Conservation (phyloP, 768 basidiomycete species). For the Pleurotus citrinopileatus region DNA sequence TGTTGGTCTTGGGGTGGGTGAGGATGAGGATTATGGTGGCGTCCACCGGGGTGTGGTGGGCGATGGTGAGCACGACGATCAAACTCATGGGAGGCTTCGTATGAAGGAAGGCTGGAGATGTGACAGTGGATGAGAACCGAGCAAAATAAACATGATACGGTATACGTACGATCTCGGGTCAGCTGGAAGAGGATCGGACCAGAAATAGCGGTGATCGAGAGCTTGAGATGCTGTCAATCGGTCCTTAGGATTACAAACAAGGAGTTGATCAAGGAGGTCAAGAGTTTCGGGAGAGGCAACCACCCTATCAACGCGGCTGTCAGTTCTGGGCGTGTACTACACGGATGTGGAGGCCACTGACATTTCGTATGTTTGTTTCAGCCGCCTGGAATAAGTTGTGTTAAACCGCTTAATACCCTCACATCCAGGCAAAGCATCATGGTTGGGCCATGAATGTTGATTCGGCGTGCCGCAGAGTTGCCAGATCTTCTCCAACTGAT, state of each 20-base stretch:
- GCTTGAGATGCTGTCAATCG: slow-evolving; percentile 85
- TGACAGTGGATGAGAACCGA: neutral
- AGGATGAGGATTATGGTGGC: slow-evolving; percentile 15
- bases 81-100: slow-evolving; percentile 83
- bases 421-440: slow-evolving; percentile 71
- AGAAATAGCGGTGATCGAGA: slow-evolving; percentile 92
- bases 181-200: slow-evolving; percentile 85
- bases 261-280: slow-evolving; percentile 79
- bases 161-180: slow-evolving; percentile 71
- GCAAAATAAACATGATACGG: neutral
- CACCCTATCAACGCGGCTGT: slow-evolving; percentile 7
- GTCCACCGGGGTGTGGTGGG: slow-evolving; percentile 19
- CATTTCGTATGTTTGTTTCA: slow-evolving; percentile 60
- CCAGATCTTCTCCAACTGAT: slow-evolving; percentile 91
- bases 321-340: slow-evolving; percentile 9
- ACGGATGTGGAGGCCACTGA: slow-evolving; percentile 38
- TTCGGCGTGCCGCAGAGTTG: slow-evolving; percentile 86
- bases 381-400: slow-evolving; percentile 44
- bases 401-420: slow-evolving; percentile 71
- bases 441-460: slow-evolving; percentile 78
- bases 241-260: slow-evolving; percentile 80
- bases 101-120: slow-evolving; percentile 57
- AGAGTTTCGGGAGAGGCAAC: slow-evolving; percentile 64
- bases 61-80: slow-evolving; percentile 67
- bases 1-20: slow-evolving; percentile 14